Evolutionary conservation across 2,329 filamentous ascomycete species (phyloP).

Genomic region (Dactylella cylindrospora): DNA sequence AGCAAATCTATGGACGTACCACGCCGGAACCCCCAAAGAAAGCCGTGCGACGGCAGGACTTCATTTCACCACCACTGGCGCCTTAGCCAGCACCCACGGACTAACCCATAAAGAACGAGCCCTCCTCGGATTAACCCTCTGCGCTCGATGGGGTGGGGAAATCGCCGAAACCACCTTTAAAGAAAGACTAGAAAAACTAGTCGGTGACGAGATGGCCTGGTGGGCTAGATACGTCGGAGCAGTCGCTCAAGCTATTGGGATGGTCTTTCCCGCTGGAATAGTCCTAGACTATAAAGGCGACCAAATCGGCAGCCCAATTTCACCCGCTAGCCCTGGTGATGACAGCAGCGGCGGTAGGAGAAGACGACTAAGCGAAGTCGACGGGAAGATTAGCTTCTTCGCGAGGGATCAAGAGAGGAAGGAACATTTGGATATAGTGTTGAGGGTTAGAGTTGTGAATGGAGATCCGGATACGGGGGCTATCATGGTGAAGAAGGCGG

Average conservation of each 20-base stretch:
- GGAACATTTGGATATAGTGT: conserved; percentile 53
- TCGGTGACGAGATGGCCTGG: conserved; percentile 62
- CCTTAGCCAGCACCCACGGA: conserved; percentile 69
- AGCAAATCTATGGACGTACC: conserved; percentile 62
- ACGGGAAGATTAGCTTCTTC: conserved; percentile 50
- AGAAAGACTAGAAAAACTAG: conserved; percentile 57
- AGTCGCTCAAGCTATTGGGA: conserved; percentile 61
- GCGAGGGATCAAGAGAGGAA: conserved; percentile 29
- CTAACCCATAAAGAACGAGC: conserved; percentile 72
- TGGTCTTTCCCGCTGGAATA: conserved; percentile 64
- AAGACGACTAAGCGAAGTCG: conserved; percentile 54
- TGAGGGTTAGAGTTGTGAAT: conserved; percentile 55
- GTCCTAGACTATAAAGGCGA: too few relatives aligned
- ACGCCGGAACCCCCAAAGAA: conserved; percentile 59
- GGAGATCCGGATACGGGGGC: conserved; percentile 51
- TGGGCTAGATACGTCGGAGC: conserved; percentile 67
- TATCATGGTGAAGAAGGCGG: conserved; percentile 53
- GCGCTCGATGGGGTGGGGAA: conserved; percentile 71
- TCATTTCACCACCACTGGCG: conserved; percentile 69
- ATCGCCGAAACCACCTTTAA: conserved; percentile 63
- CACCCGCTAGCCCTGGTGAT: too few relatives aligned
- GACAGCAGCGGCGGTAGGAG: too few relatives aligned
- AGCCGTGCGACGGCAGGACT: conserved; percentile 67
- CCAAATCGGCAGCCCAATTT: too few relatives aligned
- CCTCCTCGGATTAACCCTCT: conserved; percentile 69